phyloP scores from a whole-genome alignment of 2,329 filamentous ascomycete genomes.

The Cladophialophora exuberans region DNA sequence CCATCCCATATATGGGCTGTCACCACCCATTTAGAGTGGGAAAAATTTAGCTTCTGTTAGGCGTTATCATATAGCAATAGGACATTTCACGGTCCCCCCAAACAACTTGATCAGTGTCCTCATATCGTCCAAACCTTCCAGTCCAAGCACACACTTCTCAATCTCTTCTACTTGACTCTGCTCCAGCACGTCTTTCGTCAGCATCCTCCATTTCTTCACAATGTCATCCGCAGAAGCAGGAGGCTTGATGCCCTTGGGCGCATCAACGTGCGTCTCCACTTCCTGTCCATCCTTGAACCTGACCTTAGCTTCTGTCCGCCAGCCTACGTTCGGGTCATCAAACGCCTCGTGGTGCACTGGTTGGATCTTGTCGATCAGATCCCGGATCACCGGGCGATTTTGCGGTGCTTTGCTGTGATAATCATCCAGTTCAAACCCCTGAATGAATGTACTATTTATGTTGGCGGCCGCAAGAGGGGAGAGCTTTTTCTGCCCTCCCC shows the following conservation, averaged over 20 bases:
- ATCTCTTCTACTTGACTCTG: constrained; percentile 35
- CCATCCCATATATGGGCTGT: no score
- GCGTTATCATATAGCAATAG: constrained; percentile 15
- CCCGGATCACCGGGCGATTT: constrained; percentile 42
- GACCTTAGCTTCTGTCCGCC: constrained; percentile 28
- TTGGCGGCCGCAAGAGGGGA: constrained; percentile 45
- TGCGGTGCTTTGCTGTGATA: constrained; percentile 47
- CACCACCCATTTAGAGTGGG: no score
- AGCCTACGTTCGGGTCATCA: constrained; percentile 22
- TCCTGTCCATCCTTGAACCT: constrained; percentile 30
- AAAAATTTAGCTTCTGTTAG: no score
- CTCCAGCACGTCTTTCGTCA: constrained; percentile 39
- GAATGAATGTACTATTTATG: constrained; percentile 49
- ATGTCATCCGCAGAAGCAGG: constrained; percentile 44
- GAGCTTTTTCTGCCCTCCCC: constrained; percentile 36
- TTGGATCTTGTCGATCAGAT: constrained; percentile 38
- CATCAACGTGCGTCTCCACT: constrained; percentile 26
- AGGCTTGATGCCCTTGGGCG: constrained; percentile 39
- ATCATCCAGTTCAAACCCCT: constrained; percentile 51
- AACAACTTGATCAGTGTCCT: constrained; percentile 28
- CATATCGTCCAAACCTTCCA: constrained; percentile 37
- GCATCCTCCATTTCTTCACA: constrained; percentile 40
- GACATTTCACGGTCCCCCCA: constrained; percentile 14
- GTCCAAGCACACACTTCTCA: constrained; percentile 37
- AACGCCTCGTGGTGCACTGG: constrained; percentile 27